Evolutionary conservation across 768 basidiomycete species (phyloP), one percentile per base, ranked within the genome.

Genomic region (Pisolithus orientalis): DNA sequence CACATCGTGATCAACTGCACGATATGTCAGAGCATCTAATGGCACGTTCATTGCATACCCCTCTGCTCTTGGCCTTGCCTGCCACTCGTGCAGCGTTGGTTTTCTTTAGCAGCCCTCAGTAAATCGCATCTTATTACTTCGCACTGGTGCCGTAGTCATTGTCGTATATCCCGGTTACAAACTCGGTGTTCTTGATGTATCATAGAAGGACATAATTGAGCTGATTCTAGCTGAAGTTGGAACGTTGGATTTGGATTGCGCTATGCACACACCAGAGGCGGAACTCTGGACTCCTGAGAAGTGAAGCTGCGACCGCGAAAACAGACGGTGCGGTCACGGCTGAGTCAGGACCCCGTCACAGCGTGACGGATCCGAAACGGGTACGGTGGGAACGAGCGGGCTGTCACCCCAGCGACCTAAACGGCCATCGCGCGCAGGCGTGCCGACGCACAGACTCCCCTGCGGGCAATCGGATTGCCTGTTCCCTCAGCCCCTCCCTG

Each of bases 1-100:
- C 76, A 76, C 58, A 84, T 97, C 66, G 81, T 78, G 25, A 78
- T 93, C 63, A 73, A 83, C 57, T 93, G 91, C 79, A 79, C 83
- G 47, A 73, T 94, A 70, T 94, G 91, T 80, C 81, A 81, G 76
- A 87, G 77, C 71, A 90, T 92, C 67, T 91, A 84, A 85, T 68
- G 70, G 76, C 48, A 32, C 45, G n/a, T n/a, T 49, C 50, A 44
- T 52, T 54, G 38, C 44, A 53, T 48, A 9, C 44, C 14, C 55
- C 24, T 44, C 44, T 42, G 47, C 44, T 42, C n/a, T 51, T 44
- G 58, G 60, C 57, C 47, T 54, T 21, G 47, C 47, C 44, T 46
- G 51, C 49, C 43, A 39, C 29, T 53, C n/a, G 44, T 48, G 39
- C 38, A 34, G 2, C 53, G 44, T 44, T 49, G 44, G 46, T 51